Conservation (phyloP, 2,329 filamentous ascomycete species). For the Colletotrichum destructivum region DNA sequence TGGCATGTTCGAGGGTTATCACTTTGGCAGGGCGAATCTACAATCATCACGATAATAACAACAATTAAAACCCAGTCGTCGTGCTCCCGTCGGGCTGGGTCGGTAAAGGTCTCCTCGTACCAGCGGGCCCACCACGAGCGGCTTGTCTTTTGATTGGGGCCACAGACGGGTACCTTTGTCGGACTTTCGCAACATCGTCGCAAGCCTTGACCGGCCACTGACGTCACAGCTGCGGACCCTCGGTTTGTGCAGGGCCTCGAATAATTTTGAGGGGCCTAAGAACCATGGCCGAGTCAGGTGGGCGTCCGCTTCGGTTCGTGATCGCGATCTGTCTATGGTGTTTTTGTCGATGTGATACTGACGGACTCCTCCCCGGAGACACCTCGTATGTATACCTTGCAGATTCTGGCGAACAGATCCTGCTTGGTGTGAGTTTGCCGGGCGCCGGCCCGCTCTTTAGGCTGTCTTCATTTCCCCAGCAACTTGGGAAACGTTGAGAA, state of each 20-base stretch:
- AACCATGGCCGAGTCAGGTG: constrained; percentile 38
- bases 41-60: background rate
- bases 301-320: constrained; percentile 15
- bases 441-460: background rate
- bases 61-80: background rate
- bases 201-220: constrained; percentile 21
- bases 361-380: background rate
- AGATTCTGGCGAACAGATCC: constrained; percentile 8
- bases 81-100: background rate
- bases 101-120: constrained; percentile 11
- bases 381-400: background rate
- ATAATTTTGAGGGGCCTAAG: constrained; percentile 12
- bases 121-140: background rate
- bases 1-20: background rate
- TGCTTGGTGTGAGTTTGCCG: background rate
- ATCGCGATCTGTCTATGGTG: constrained; percentile 17
- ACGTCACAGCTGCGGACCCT: constrained; percentile 35
- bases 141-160: constrained; percentile 7
- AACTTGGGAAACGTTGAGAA: constrained; percentile 11
- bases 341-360: background rate
- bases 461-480: background rate
- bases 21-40: background rate
- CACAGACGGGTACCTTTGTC: constrained; percentile 10
- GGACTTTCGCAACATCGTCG: constrained; percentile 23
- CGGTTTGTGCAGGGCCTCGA: constrained; percentile 36